Evolutionary conservation across 2,329 filamentous ascomycete genomes (phyloP).

Genomic region (Sarocladiaceae sp.): DNA sequence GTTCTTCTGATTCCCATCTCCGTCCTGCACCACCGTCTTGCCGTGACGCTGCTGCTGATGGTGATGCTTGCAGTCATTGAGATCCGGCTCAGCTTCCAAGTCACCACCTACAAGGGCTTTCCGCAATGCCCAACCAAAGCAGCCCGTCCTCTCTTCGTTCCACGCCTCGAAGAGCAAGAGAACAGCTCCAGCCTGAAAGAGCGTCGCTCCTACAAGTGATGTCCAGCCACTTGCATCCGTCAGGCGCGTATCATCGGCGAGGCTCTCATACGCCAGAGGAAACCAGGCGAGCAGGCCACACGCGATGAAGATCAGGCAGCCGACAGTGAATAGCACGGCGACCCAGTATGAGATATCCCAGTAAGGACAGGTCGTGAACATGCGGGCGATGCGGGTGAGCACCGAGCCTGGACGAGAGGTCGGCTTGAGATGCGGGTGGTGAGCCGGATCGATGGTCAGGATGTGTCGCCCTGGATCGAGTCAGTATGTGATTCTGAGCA

Average conservation of each 20-base stretch:
- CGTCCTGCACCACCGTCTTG: slow-evolving; percentile 1
- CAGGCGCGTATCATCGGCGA: neutral
- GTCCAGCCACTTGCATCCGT: slow-evolving; percentile 36
- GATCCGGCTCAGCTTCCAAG: neutral
- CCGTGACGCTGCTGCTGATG: slow-evolving; percentile 11
- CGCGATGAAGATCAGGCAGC: slow-evolving; percentile 16
- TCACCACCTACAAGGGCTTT: slow-evolving; percentile 16
- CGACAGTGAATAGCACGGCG: slow-evolving; percentile 16
- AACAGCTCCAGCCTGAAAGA: slow-evolving; percentile 52
- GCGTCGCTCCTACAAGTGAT: slow-evolving; percentile 53
- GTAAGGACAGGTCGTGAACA: slow-evolving; percentile 16
- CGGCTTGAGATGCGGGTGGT: neutral
- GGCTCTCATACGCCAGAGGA: slow-evolving; percentile 43
- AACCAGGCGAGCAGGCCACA: slow-evolving; percentile 50
- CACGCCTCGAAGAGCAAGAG: slow-evolving; percentile 53
- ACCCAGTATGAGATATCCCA: slow-evolving; percentile 18
- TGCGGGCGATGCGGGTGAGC: slow-evolving; percentile 14
- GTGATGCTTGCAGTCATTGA: slow-evolving; percentile 12
- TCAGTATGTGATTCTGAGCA: neutral
- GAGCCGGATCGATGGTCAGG: neutral
- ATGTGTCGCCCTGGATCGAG: neutral
- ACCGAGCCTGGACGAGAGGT: neutral
- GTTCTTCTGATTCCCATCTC: slow-evolving; percentile 1
- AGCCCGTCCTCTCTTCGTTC: slow-evolving; percentile 50
- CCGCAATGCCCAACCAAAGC: slow-evolving; percentile 56